Evolutionary conservation across 164 flowering plant genomes (phyloP).

Genomic region (Akebia trifoliata): DNA sequence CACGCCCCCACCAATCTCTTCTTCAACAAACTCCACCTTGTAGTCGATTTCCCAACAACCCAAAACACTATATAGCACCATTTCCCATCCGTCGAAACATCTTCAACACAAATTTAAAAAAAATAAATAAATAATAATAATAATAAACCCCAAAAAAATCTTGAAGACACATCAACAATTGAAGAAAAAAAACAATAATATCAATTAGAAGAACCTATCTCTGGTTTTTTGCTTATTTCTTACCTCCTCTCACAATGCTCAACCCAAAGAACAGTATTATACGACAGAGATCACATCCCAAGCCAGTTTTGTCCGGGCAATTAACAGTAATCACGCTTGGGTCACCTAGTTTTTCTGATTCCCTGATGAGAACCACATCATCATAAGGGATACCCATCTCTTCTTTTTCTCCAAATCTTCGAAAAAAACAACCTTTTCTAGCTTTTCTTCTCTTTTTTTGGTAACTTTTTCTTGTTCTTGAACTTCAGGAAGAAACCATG

Average conservation of each 20-base stretch:
- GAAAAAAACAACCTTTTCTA: background rate
- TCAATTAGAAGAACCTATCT: background rate
- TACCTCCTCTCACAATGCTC: slow-evolving; percentile 53
- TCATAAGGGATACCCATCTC: slow-evolving; percentile 23
- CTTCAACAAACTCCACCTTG: slow-evolving; percentile 56
- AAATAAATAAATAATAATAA: background rate
- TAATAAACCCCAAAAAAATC: background rate
- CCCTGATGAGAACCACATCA: slow-evolving; percentile 50
- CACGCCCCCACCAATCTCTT: slow-evolving; percentile 47
- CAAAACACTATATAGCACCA: slow-evolving; percentile 81
- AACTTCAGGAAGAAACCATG: background rate
- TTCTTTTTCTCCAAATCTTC: background rate
- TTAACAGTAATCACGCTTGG: slow-evolving; percentile 54
- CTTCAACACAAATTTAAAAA: slow-evolving; percentile 25
- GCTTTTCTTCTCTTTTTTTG: background rate
- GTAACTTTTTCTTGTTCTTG: background rate
- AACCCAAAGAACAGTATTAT: slow-evolving; percentile 56
- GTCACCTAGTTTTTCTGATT: slow-evolving; percentile 28
- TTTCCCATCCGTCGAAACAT: slow-evolving; percentile 74
- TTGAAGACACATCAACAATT: background rate
- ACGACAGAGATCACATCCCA: slow-evolving; percentile 65
- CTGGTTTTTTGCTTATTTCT: background rate
- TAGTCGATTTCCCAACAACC: slow-evolving; percentile 42
- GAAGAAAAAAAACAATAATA: background rate
- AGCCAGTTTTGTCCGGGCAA: slow-evolving; percentile 72